Evolutionary conservation across 2,329 filamentous ascomycete genomes (phyloP).

Genomic region (Penicillium paneum): DNA sequence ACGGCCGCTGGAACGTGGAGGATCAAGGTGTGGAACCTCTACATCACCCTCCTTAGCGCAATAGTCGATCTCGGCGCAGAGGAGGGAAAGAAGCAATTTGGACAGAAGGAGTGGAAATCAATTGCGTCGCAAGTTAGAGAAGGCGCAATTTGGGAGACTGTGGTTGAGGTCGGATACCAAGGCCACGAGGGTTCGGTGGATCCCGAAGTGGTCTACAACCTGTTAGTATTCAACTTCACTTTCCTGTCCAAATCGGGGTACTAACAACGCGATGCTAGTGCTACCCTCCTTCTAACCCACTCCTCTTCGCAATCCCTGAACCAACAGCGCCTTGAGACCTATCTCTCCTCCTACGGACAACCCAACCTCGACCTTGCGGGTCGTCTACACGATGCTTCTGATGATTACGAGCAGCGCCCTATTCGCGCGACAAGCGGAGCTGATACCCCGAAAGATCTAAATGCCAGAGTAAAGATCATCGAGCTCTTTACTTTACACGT

Average conservation of each 20-base stretch:
- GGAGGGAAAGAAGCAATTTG: slow-evolving; percentile 86
- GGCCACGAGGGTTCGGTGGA: slow-evolving; percentile 88
- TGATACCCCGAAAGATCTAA: slow-evolving; percentile 78
- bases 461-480: slow-evolving; percentile 82
- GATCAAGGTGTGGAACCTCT: slow-evolving; percentile 96
- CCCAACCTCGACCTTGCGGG: slow-evolving; percentile 70
- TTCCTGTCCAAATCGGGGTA: background rate
- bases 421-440: slow-evolving; percentile 57
- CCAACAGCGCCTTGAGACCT: slow-evolving; percentile 83
- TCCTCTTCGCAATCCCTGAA: slow-evolving; percentile 78
- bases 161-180: slow-evolving; percentile 81
- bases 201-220: slow-evolving; percentile 73
- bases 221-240: slow-evolving; percentile 38
- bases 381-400: slow-evolving; percentile 51
- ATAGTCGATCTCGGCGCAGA: slow-evolving; percentile 84
- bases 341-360: slow-evolving; percentile 72
- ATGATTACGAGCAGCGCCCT: slow-evolving; percentile 33
- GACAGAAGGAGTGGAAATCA: slow-evolving; percentile 76
- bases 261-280: slow-evolving; percentile 56
- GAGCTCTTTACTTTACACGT: slow-evolving; percentile 95
- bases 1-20: slow-evolving; percentile 75
- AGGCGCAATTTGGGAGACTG: slow-evolving; percentile 91
- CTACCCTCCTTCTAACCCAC: slow-evolving; percentile 86
- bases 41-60: slow-evolving; percentile 87
- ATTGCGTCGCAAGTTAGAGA: slow-evolving; percentile 82